phyloP scores from a whole-genome alignment of 208 protist genomes.

The Crithidia sp. region DNA sequence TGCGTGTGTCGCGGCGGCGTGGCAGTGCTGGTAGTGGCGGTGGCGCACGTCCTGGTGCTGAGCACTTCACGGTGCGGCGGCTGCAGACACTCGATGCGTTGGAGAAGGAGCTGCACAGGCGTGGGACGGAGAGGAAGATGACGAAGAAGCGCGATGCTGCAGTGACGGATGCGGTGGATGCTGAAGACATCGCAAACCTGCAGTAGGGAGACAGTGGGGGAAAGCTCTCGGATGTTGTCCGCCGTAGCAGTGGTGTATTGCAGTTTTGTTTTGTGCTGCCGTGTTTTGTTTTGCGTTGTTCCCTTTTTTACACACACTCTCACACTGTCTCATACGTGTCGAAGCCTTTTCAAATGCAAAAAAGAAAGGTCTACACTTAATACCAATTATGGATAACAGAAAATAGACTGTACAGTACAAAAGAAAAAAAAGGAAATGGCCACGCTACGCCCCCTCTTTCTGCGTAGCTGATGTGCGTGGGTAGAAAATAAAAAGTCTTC shows the following conservation, averaged over 20 bases:
- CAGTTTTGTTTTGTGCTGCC: neutral
- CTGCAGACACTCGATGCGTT: conserved; percentile 20
- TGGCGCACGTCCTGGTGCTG: neutral
- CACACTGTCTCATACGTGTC: too few species aligned
- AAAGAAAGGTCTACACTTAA: too few species aligned
- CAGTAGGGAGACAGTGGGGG: neutral
- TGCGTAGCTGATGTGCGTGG: too few species aligned
- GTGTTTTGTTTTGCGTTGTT: neutral
- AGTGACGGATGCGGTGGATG: conserved; percentile 11
- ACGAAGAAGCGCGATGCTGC: neutral
- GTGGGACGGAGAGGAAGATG: neutral
- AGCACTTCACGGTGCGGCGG: conserved; percentile 12
- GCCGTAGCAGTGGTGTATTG: too few species aligned
- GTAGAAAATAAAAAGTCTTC: too few species aligned
- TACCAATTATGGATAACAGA: too few species aligned
- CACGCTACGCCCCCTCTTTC: too few species aligned
- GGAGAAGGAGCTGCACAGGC: conserved; percentile 15
- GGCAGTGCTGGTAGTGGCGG: neutral
- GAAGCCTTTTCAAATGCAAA: too few species aligned
- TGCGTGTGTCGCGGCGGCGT: conserved; percentile 32
- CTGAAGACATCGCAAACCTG: conserved; percentile 11
- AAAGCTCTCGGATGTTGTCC: too few species aligned
- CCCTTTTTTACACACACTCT: neutral
- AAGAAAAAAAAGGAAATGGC: too few species aligned
- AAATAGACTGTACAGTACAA: too few species aligned